phyloP scores from a whole-genome alignment of 225 moss, liverwort and hornwort genomes.

The Ulota crispa region DNA sequence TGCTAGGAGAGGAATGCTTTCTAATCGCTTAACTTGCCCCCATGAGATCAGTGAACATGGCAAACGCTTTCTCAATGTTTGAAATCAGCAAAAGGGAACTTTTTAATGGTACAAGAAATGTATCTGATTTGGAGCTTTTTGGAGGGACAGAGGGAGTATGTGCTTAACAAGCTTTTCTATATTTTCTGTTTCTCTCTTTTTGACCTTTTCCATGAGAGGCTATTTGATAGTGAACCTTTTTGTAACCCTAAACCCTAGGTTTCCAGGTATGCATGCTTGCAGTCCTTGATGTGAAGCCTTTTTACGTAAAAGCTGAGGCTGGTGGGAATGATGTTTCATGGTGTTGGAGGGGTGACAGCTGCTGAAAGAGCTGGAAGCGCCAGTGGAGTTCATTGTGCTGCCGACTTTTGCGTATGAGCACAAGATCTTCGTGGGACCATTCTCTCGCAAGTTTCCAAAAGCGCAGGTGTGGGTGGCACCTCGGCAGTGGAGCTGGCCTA shows the following conservation, averaged over 20 bases:
- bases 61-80: no score
- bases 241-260: neutral
- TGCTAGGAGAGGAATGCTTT: no score
- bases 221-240: neutral
- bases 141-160: no score
- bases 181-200: neutral
- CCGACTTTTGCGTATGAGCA: constrained; percentile 99
- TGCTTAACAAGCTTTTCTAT: neutral
- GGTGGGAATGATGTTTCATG: constrained; percentile 68
- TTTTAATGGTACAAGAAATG: no score
- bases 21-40: no score
- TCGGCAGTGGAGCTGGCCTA: constrained; percentile 98
- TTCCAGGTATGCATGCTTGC: neutral
- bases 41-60: no score
- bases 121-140: no score
- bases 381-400: constrained; percentile 84
- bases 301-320: constrained; percentile 41
- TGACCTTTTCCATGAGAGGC: neutral
- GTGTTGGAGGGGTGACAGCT: constrained; percentile 99
- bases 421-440: constrained; percentile 96
- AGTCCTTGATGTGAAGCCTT: neutral
- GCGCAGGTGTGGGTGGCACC: constrained; percentile 99
- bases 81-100: no score
- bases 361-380: constrained; percentile 87
- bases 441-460: constrained; percentile 87